These are phyloP conservation scores for Penicillium sp. DNA, from an alignment of 2,329 filamentous ascomycete genomes.

Conservation along the genomic window DNA sequence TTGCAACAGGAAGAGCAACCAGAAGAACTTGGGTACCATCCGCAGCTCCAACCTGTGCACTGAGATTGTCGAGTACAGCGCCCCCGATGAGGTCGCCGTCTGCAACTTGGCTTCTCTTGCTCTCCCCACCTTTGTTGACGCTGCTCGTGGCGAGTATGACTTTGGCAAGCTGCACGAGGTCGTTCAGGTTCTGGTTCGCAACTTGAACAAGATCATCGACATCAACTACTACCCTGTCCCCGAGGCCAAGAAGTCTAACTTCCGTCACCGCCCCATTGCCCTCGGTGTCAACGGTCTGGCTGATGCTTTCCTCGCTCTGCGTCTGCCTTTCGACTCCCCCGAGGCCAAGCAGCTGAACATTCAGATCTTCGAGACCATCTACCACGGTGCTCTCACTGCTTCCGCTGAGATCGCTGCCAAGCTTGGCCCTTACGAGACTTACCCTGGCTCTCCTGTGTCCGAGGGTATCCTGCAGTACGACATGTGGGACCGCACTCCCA, in stretches of 20 bases:
- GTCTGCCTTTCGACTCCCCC: constrained; percentile 94
- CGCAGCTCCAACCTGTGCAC: constrained; percentile 99
- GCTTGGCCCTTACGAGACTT: constrained; percentile 84
- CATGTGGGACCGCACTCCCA: constrained; percentile 95
- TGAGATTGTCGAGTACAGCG: constrained; percentile 96
- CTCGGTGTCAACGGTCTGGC: constrained; percentile 97
- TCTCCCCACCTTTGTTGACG: constrained; percentile 88
- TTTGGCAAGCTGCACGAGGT: constrained; percentile 98
- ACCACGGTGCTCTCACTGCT: constrained; percentile 90
- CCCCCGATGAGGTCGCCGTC: constrained; percentile 96
- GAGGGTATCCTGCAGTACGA: constrained; percentile 97
- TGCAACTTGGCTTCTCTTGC: constrained; percentile 97
- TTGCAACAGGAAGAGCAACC: constrained; percentile 99
- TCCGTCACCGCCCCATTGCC: constrained; percentile 94
- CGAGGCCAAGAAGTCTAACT: constrained; percentile 94
- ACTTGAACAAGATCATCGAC: constrained; percentile 98
- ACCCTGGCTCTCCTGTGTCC: constrained; percentile 90
- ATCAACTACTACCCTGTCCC: constrained; percentile 98
- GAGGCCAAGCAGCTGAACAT: constrained; percentile 94
- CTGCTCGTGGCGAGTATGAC: constrained; percentile 83
- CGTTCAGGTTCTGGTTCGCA: constrained; percentile 86
- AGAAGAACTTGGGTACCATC: constrained; percentile 99
- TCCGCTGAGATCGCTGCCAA: constrained; percentile 86
- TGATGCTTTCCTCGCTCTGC: constrained; percentile 95
- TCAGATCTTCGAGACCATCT: constrained; percentile 99